Evolutionary conservation across 1,284 basidiomycete genomes (phyloP).

Genomic region (Mycosarcoma mackinlayi): DNA sequence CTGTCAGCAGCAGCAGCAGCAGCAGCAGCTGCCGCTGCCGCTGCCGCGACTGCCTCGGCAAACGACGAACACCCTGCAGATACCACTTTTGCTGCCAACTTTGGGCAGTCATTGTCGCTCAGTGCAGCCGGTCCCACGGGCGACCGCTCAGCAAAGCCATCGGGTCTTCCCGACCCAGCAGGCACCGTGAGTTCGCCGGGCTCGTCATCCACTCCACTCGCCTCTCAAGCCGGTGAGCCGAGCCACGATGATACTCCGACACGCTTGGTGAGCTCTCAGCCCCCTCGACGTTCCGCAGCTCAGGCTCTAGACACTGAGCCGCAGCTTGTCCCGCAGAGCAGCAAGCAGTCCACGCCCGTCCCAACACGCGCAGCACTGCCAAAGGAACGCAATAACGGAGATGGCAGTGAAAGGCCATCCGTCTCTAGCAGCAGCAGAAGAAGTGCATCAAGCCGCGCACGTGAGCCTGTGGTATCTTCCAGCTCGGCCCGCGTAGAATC

Average conservation of each 20-base stretch:
- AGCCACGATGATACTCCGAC: not conserved
- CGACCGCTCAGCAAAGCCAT: not conserved
- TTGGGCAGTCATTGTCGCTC: constrained; percentile 16
- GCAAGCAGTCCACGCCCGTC: constrained; percentile 1
- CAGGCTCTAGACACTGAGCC: not conserved
- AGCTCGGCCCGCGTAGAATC: constrained; percentile 17
- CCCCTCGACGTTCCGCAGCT: constrained; percentile 4
- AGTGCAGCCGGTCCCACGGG: not conserved
- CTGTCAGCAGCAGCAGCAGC: too few species aligned
- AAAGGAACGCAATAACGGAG: constrained; percentile 20
- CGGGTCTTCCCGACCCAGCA: not conserved
- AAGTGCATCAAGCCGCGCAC: constrained; percentile 10
- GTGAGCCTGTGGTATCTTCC: constrained; percentile 15
- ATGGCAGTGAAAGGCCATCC: constrained; percentile 14
- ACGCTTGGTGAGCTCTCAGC: constrained; percentile 3
- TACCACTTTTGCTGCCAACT: constrained; percentile 24
- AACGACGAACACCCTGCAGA: constrained; percentile 12
- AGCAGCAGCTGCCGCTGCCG: constrained; percentile 30
- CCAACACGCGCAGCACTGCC: constrained; percentile 6
- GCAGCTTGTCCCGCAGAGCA: not conserved
- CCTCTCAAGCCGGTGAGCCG: constrained; percentile 9
- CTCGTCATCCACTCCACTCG: constrained; percentile 9
- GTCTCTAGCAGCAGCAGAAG: constrained; percentile 9
- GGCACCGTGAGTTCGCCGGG: constrained; percentile 1
- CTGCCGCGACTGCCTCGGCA: constrained; percentile 24